Percentiles rank a stretch among this genome's conserved stretches.
These are phyloP conservation scores for Ceratocystis colombiana DNA, from an alignment of 2,329 filamentous ascomycete species.

Conservation along the genomic window DNA sequence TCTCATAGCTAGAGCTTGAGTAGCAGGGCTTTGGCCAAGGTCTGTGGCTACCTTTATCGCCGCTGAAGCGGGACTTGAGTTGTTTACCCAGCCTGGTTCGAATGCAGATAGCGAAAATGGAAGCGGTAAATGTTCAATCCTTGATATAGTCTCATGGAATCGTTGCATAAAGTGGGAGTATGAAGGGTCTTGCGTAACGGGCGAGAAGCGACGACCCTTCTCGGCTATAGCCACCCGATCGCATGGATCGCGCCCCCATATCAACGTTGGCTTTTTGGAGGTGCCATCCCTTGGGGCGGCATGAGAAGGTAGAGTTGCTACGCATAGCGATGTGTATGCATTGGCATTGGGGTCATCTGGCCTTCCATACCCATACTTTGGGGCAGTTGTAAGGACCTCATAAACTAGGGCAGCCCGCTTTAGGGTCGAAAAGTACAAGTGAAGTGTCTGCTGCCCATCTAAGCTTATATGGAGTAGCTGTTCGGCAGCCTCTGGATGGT, in stretches of 20 bases:
- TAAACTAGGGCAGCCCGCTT: conserved; percentile 6
- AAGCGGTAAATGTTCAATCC: neutral
- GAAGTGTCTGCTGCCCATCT: conserved; percentile 7
- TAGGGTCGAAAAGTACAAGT: conserved; percentile 14
- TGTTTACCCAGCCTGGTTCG: neutral
- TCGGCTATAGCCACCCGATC: conserved; percentile 11
- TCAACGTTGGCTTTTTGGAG: neutral
- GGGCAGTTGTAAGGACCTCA: neutral
- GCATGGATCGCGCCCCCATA: conserved; percentile 19
- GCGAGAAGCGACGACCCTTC: conserved; percentile 1
- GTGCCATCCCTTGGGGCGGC: neutral
- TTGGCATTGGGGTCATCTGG: neutral
- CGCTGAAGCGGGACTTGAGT: neutral
- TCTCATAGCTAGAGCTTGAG: neutral
- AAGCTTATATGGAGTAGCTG: conserved; percentile 18
- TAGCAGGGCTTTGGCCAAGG: neutral
- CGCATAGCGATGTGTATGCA: neutral
- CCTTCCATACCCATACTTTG: conserved; percentile 12
- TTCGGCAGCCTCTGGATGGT: neutral
- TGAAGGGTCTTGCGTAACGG: conserved; percentile 5
- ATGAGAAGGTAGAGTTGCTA: neutral
- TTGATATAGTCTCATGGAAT: neutral
- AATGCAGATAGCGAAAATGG: neutral
- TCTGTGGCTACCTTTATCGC: neutral
- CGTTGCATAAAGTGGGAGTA: conserved; percentile 11